phyloP scores from a whole-genome alignment of 1,284 basidiomycete genomes.

The Flammula alnicola region DNA sequence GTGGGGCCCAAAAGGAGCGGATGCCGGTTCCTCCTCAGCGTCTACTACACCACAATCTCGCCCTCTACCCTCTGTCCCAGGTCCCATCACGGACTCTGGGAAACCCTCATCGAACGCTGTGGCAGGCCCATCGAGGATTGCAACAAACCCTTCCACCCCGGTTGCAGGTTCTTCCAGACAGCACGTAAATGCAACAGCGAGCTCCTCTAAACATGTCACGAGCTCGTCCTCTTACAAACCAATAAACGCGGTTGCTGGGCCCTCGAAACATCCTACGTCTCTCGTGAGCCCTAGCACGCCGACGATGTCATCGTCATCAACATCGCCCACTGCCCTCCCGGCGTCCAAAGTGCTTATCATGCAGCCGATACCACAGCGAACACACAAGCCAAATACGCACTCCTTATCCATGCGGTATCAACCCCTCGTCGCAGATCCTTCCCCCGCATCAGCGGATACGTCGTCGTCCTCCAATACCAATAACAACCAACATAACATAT shows the following conservation, averaged over 20 bases:
- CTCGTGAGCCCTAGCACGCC: slow-evolving; percentile 3
- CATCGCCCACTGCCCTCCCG: slow-evolving; percentile 6
- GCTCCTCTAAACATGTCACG: slow-evolving; percentile 1
- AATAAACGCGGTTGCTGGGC: slow-evolving; percentile 18
- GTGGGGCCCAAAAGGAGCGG: slow-evolving; percentile 17
- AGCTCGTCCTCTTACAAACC: slow-evolving; percentile 11
- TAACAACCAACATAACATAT: background rate
- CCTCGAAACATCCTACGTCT: slow-evolving; percentile 19
- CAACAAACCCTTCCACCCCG: slow-evolving; percentile 2
- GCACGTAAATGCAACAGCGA: slow-evolving; percentile 1
- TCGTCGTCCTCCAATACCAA: slow-evolving; percentile 7
- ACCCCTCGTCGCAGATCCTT: slow-evolving; percentile 27
- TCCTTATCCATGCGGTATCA: slow-evolving; percentile 33
- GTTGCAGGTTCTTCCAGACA: slow-evolving; percentile 5
- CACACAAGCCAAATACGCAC: slow-evolving; percentile 22
- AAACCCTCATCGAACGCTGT: slow-evolving; percentile 7
- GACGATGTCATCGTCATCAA: background rate
- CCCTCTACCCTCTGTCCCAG: slow-evolving; percentile 20
- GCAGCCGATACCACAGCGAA: slow-evolving; percentile 21
- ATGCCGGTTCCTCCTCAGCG: slow-evolving; percentile 7
- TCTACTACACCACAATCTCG: slow-evolving; percentile 9
- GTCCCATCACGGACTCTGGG: slow-evolving; percentile 4
- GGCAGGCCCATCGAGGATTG: slow-evolving; percentile 11
- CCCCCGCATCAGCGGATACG: too few species aligned
- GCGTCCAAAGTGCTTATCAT: slow-evolving; percentile 28